Conservation (phyloP, 2,329 filamentous ascomycete species). For the Stemphylium beticola region DNA sequence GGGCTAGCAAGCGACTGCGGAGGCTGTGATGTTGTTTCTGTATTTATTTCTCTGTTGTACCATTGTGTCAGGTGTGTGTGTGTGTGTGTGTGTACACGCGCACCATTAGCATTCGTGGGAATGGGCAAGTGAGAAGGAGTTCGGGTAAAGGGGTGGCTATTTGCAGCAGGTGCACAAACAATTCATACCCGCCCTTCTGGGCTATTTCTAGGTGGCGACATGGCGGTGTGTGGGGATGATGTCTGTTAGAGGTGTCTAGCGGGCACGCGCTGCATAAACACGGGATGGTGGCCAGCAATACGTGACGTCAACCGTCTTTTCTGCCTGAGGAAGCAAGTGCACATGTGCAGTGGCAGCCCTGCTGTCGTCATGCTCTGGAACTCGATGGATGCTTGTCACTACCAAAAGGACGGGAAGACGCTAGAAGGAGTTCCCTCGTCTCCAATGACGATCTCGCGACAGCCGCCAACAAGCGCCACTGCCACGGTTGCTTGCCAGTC, state of each 20-base stretch:
- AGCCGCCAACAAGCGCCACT: slow-evolving; percentile 16
- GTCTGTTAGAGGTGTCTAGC: no score
- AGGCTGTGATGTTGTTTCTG: slow-evolving; percentile 24
- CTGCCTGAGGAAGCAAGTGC: neutral
- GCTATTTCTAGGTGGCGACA: neutral
- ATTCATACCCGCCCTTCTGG: neutral
- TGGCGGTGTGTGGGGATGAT: neutral
- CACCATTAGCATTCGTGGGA: slow-evolving; percentile 33
- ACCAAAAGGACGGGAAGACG: slow-evolving; percentile 15
- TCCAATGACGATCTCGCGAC: slow-evolving; percentile 3
- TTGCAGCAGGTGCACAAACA: neutral
- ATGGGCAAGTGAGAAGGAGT: slow-evolving; percentile 14
- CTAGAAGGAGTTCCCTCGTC: slow-evolving; percentile 9
- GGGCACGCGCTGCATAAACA: no score
- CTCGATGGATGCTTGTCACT: slow-evolving; percentile 6
- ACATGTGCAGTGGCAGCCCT: neutral
- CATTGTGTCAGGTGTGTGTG: slow-evolving; percentile 24
- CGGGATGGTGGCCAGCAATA: no score
- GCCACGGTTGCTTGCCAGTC: slow-evolving; percentile 10
- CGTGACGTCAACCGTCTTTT: no score
- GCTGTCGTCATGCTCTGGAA: slow-evolving; percentile 6
- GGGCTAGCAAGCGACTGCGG: slow-evolving; percentile 43
- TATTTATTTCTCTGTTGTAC: slow-evolving; percentile 25
- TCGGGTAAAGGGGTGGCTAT: slow-evolving; percentile 12
- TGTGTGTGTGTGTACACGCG: slow-evolving; percentile 25